These are phyloP conservation scores for Trichoderma hamatum DNA, from an alignment of 2,329 filamentous ascomycete genomes.

Conservation along the genomic window DNA sequence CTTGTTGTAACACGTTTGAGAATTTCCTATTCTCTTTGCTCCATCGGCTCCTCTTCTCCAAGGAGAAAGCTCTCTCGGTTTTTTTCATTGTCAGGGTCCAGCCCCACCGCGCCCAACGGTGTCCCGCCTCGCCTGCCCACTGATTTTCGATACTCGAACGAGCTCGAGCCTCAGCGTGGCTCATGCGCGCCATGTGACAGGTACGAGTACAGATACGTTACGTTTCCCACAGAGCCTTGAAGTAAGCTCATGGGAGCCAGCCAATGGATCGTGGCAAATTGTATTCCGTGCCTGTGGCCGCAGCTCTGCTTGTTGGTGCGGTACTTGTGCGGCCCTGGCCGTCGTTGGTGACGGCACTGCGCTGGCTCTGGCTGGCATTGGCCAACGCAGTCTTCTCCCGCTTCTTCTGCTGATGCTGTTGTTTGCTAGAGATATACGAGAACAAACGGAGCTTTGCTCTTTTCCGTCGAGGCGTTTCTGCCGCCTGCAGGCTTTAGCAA, in stretches of 20 bases:
- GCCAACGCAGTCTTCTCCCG: neutral
- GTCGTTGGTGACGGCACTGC: neutral
- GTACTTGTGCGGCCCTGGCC: neutral
- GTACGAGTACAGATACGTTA: slow-evolving; percentile 18
- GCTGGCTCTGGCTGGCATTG: neutral
- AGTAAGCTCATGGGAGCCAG: slow-evolving; percentile 7
- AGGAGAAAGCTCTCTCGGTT: neutral
- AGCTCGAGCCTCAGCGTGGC: slow-evolving; percentile 23
- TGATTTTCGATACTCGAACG: slow-evolving; percentile 25
- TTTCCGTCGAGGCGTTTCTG: neutral
- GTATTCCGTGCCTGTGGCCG: neutral
- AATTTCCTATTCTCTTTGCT: neutral
- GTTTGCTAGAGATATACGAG: neutral
- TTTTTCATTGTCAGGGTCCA: neutral
- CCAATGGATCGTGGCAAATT: neutral
- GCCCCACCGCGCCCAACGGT: slow-evolving; percentile 9
- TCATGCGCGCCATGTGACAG: slow-evolving; percentile 20
- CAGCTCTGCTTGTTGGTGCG: neutral
- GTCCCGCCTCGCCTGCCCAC: slow-evolving; percentile 15
- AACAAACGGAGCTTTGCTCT: neutral
- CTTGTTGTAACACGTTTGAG: neutral
- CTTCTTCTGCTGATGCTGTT: neutral
- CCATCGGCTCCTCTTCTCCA: neutral
- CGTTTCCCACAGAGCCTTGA: neutral
- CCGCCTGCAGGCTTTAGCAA: neutral